Base-by-base conservation (phyloP, 2,329 filamentous ascomycete species). In the Fusarium buharicum region DNA sequence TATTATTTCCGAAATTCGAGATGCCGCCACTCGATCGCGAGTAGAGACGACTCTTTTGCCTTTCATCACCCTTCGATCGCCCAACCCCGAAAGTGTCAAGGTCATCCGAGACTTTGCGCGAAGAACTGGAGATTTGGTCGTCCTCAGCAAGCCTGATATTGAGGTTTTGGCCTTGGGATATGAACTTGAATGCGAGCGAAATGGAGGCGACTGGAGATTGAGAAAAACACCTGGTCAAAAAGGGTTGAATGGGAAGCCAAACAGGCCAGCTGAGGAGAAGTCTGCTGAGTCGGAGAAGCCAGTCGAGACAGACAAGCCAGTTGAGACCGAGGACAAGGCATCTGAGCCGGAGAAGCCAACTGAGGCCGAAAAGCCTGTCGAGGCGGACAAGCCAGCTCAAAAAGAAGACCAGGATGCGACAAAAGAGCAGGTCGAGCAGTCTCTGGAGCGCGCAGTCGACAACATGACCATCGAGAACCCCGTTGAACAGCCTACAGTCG, bases 111-210 rank as follows among this genome's bases (percentile, higher is more conserved):
- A 91, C 55, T 98, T 98, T 79, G 91, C 95, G 39, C 86, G 91
- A 50, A 90, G 88, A 74, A 98, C 95, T 1, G 95, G 95, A 51
- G 95, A 99, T 75, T 83, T 93, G 61, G 86, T 90, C 11, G 94
- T 97, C 1, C 80, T 99, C 55, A 97, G 93, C 77, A 87, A 85
- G 72, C 90, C 93, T 2, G 95, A 99, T 86, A 81, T 98, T 59
- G 90, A 96, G 67, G 84, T 99, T 36, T 81, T 98, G 71, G 95
- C 94, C 9, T 80, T 99, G 52, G 90, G 92, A 1, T 98, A 98
- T 75, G 95, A 99, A 74, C 75, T 98, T n/a, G 94, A 98, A 70
- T 90, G 91, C 70, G 93, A 98, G 79, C 82, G 89, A 55, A 96
- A 96, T 73, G 87, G 88, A n/a, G 93, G 93, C 2, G 89, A 96